Base-by-base conservation (phyloP, 1,284 basidiomycete species). In the Rhodotorula mucilaginosa region DNA sequence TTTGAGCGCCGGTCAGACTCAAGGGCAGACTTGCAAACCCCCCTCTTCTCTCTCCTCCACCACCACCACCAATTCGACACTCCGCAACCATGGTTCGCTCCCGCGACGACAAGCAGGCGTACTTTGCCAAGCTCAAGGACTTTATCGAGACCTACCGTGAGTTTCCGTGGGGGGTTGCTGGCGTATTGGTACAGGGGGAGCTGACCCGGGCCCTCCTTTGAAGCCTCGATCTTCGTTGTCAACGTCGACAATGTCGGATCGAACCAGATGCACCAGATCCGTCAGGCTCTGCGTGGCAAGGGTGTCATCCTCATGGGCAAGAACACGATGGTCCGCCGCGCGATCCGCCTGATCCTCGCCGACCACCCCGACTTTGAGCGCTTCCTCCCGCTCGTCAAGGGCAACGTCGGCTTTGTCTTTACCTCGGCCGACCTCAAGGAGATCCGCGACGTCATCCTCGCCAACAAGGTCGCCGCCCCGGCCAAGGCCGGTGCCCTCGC, bases 251-350 rank as follows among this genome's bases (percentile, higher is more conserved):
- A 99, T 85, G 96, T 99, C 81, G 93, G 93, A 74, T 98, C 95
- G 75, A 97, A 98, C 87, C 97, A 99, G 85, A 82, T 95, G 93
- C 94, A 97, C 83, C 93, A 97, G 84, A 98, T 99, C 82, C 95
- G 97, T 86, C 90, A 92, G 79, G 86, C 96, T 66, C 89, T 99
- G 83, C 93, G 97, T 80, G 93, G 93, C 81, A 94, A 93, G 84
- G 97, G 92, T 86, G 86, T 94, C 72, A 95, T 99, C 77, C 85
- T 99, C 80, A 99, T 99, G 97, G 96, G 96, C 82, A 99, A 99
- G 87, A 99, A 99, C 90, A 99, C 97, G 82, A 98, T 99, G 97
- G 95, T 98, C 80, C 92, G 96, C 85, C 93, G 96, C 82, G 96
- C 94, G 72, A 88, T 99, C 78, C 93, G 96, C 79, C 86, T 89